Conservation (phyloP, 495 filamentous ascomycete genomes). For the Penicilliopsis zonata region DNA sequence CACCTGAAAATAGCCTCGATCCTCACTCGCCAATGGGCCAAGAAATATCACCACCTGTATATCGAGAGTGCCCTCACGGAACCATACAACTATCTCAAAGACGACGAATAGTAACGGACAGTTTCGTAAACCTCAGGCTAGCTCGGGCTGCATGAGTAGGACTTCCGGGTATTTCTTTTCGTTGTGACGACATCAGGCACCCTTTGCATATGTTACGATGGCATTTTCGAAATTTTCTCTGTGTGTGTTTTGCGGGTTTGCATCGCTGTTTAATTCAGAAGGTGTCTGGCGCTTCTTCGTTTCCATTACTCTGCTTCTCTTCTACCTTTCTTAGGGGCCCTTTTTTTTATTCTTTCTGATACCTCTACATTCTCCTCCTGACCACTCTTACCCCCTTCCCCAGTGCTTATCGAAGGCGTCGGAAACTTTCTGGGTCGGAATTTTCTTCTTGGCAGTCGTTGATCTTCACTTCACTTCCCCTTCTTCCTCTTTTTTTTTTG, state of each 20-base stretch:
- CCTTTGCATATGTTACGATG: conserved; percentile 37
- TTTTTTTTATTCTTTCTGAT: conserved; percentile 17
- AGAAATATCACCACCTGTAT: conserved; percentile 47
- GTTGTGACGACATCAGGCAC: conserved; percentile 30
- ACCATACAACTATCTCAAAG: conserved; percentile 26
- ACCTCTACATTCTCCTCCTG: conserved; percentile 25
- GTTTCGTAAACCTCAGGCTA: conserved; percentile 8
- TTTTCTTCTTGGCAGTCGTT: conserved; percentile 3
- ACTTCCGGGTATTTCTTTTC: too few relatives aligned
- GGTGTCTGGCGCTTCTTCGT: conserved; percentile 27
- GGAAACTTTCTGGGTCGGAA: conserved; percentile 12
- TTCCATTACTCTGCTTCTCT: conserved; percentile 3
- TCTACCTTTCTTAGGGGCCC: conserved; percentile 7
- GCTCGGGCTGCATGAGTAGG: conserved; percentile 30
- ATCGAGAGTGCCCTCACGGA: conserved; percentile 25
- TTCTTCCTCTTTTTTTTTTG: conserved; percentile 8
- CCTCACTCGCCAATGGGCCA: conserved; percentile 84
- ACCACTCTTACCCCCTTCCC: too few relatives aligned
- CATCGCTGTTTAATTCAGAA: conserved; percentile 18
- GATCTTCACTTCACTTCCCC: conserved; percentile 11
- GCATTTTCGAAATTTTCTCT: conserved; percentile 26
- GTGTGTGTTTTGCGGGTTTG: conserved; percentile 27
- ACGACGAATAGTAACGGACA: conserved; percentile 22
- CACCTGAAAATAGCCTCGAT: conserved; percentile 57
- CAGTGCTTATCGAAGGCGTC: conserved; percentile 18